A percentile compares a stretch with the other conserved stretches of the same genome.
phyloP scores from a whole-genome alignment of 768 basidiomycete species.

The Nidula microcarpa region DNA sequence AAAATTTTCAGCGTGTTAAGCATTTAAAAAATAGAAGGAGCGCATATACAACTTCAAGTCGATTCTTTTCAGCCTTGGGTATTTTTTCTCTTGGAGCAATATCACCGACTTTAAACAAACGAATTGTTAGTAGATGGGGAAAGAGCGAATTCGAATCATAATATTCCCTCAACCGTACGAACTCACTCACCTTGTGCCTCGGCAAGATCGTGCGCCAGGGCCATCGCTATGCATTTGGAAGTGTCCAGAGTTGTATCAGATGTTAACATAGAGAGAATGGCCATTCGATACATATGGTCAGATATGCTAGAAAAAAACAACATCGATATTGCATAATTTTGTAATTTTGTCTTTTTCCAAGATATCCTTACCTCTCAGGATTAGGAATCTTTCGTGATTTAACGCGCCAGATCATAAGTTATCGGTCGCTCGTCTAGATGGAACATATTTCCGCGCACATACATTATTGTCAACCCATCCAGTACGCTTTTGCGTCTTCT shows the following conservation, averaged over 20 bases:
- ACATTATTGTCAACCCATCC: conserved; percentile 91
- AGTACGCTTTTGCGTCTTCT: conserved; percentile 89
- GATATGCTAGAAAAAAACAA: conserved; percentile 60
- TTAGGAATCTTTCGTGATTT: no score
- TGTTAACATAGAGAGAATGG: conserved; percentile 85
- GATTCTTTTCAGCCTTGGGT: conserved; percentile 72
- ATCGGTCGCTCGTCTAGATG: no score
- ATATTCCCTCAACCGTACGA: no score
- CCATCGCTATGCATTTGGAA: conserved; percentile 81
- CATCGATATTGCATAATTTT: not conserved
- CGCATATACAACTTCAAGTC: conserved; percentile 61
- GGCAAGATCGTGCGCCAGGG: conserved; percentile 90
- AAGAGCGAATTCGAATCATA: not conserved
- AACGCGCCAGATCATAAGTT: no score
- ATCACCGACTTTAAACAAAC: conserved; percentile 69
- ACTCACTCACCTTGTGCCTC: conserved; percentile 78
- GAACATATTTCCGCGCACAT: conserved; percentile 8
- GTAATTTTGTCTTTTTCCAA: conserved; percentile 20
- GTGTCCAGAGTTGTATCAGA: conserved; percentile 45
- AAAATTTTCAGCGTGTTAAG: no score
- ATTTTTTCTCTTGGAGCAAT: conserved; percentile 90
- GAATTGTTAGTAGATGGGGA: not conserved
- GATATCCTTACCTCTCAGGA: not conserved
- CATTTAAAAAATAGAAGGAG: not conserved
- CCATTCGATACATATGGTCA: conserved; percentile 98